Evolutionary conservation across 768 basidiomycete genomes (phyloP).

Genomic region (Boletus edulis): DNA sequence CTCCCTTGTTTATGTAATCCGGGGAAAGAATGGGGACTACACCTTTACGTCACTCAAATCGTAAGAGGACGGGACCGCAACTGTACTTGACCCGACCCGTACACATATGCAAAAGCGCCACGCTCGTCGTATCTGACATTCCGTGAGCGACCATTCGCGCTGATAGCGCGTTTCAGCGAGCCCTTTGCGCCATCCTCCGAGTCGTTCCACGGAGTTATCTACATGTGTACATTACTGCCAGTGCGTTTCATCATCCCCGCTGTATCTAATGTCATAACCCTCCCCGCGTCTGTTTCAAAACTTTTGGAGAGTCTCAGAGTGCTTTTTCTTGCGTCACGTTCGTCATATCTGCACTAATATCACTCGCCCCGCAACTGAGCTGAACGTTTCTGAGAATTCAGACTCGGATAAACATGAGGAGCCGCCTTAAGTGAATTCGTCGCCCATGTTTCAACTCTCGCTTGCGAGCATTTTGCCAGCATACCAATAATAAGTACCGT

Average conservation of each 20-base stretch:
- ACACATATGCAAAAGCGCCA: not conserved
- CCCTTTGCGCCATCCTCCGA: not conserved
- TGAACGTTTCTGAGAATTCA: not conserved
- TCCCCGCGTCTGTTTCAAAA: not conserved
- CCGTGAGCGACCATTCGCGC: not conserved
- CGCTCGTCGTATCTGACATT: not conserved
- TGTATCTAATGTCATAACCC: too few relatives aligned
- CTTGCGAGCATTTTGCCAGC: not conserved
- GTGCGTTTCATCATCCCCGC: not conserved
- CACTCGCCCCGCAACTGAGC: not conserved
- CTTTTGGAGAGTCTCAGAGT: too few relatives aligned
- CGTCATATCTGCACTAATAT: not conserved
- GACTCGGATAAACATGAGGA: not conserved
- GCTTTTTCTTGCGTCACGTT: not conserved
- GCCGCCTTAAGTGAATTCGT: not conserved
- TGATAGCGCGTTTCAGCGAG: not conserved
- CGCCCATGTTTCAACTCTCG: conserved; percentile 6
- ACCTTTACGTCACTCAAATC: conserved; percentile 1
- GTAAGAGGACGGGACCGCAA: conserved; percentile 13
- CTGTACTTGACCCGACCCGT: not conserved
- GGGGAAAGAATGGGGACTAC: conserved; percentile 13
- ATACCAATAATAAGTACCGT: not conserved
- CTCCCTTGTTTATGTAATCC: conserved; percentile 17
- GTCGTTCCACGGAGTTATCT: too few relatives aligned
- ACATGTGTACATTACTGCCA: not conserved